Conservation (phyloP, 2,329 filamentous ascomycete species). For the Westerdykella aurantiaca region DNA sequence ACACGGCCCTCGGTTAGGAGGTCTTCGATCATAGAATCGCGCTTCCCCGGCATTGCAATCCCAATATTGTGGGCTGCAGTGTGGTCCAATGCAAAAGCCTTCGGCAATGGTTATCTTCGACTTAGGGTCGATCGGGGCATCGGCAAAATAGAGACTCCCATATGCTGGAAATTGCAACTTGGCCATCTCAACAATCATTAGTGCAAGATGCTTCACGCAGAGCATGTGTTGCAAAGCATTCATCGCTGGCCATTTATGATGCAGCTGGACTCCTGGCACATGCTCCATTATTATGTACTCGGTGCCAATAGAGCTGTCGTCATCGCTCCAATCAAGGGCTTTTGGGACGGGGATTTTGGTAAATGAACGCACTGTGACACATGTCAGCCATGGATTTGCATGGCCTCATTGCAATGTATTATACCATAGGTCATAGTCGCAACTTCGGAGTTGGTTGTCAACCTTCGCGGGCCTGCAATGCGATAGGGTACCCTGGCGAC, state of each 20-base stretch:
- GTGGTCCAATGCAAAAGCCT: conserved; percentile 32
- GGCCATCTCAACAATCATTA: conserved; percentile 27
- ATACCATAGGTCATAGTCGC: conserved; percentile 42
- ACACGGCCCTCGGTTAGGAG: conserved; percentile 7
- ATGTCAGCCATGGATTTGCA: too few relatives aligned
- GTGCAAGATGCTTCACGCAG: conserved; percentile 27
- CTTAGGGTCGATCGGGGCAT: too few relatives aligned
- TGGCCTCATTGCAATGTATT: too few relatives aligned
- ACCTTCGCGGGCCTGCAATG: conserved; percentile 33
- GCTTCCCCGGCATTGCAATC: conserved; percentile 3
- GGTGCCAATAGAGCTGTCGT: conserved; percentile 31
- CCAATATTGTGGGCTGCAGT: conserved; percentile 5
- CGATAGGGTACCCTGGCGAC: conserved; percentile 41
- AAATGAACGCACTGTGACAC: conserved; percentile 35
- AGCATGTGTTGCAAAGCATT: conserved; percentile 28
- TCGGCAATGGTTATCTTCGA: background rate
- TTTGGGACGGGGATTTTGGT: conserved; percentile 40
- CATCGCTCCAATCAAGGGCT: conserved; percentile 41
- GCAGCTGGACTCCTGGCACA: conserved; percentile 28
- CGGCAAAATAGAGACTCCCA: conserved; percentile 30
- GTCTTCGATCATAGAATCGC: conserved; percentile 1
- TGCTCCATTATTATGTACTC: conserved; percentile 41
- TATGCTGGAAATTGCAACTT: conserved; percentile 36
- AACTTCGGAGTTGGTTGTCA: conserved; percentile 42
- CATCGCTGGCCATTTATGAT: conserved; percentile 34